These are phyloP conservation scores for Boletellus sp. DNA, from an alignment of 768 basidiomycete species.

Conservation along the genomic window DNA sequence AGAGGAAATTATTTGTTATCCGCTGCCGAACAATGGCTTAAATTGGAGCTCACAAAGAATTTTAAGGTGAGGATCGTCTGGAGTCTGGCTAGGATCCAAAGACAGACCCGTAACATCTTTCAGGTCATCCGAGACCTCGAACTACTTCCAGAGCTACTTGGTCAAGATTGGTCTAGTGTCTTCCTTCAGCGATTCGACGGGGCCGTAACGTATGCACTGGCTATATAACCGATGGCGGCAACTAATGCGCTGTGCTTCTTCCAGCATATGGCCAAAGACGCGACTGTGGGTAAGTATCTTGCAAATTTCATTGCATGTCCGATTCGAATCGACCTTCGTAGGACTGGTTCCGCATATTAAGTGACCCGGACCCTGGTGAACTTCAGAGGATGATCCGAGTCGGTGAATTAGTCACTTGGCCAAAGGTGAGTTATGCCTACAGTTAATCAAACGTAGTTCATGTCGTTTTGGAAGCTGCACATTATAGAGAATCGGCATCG, in stretches of 20 bases:
- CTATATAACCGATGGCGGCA: constrained; percentile 4
- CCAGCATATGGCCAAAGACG: constrained; percentile 82
- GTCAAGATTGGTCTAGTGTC: constrained; percentile 95
- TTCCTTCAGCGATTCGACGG: constrained; percentile 95
- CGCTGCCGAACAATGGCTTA: constrained; percentile 91
- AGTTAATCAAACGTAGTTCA: constrained; percentile 6
- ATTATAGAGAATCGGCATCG: constrained; percentile 91
- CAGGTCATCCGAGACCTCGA: constrained; percentile 93
- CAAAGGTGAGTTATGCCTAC: constrained; percentile 57
- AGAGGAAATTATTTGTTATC: constrained; percentile 91
- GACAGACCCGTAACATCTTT: background rate
- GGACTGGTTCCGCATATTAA: constrained; percentile 84
- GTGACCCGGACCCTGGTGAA: constrained; percentile 77
- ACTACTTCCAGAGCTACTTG: constrained; percentile 86
- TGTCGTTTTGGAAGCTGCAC: constrained; percentile 56
- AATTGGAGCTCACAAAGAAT: constrained; percentile 94
- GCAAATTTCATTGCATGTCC: background rate
- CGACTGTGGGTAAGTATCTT: constrained; percentile 54
- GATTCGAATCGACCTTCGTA: constrained; percentile 24
- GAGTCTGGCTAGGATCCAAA: background rate
- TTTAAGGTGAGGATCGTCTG: constrained; percentile 56
- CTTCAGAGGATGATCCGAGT: constrained; percentile 83
- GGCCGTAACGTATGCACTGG: constrained; percentile 68
- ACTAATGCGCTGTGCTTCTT: constrained; percentile 23
- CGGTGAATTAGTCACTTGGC: constrained; percentile 93